phyloP scores from a whole-genome alignment of 1,284 basidiomycete species.

The Coriolopsis trogii region DNA sequence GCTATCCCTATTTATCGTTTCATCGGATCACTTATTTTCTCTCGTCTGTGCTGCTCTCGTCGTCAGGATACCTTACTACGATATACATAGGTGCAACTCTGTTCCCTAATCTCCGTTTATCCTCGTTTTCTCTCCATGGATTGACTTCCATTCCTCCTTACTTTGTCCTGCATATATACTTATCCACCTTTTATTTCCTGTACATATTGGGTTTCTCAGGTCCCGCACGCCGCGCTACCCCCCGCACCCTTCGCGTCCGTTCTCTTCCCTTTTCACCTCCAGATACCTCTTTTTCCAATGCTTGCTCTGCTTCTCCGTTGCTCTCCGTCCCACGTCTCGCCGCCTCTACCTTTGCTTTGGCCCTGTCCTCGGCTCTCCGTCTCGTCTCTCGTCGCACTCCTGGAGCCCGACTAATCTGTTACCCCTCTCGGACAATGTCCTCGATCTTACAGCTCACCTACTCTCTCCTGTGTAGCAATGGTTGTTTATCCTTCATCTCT shows the following conservation, averaged over 20 bases:
- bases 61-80: conserved; percentile 26
- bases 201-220: conserved; percentile 25
- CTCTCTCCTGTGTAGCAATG: conserved; percentile 25
- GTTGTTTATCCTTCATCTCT: conserved; percentile 19
- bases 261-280: conserved; percentile 7
- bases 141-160: conserved; percentile 21
- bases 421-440: conserved; percentile 14
- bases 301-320: conserved; percentile 4
- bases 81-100: conserved; percentile 25
- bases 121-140: conserved; percentile 16
- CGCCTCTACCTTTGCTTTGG: conserved; percentile 13
- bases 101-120: conserved; percentile 17
- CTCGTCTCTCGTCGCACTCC: conserved; percentile 7
- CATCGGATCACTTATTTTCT: conserved; percentile 27
- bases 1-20: conserved; percentile 25
- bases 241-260: conserved; percentile 22
- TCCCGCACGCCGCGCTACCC: conserved; percentile 27
- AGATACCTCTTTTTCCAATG: conserved; percentile 12
- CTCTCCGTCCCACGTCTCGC: conserved; percentile 9
- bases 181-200: conserved; percentile 22
- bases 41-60: conserved; percentile 18
- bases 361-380: conserved; percentile 10
- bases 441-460: conserved; percentile 23
- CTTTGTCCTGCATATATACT: conserved; percentile 24
- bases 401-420: conserved; percentile 17